Conservation (phyloP, 768 basidiomycete species). For the Tephrocybe sp. region DNA sequence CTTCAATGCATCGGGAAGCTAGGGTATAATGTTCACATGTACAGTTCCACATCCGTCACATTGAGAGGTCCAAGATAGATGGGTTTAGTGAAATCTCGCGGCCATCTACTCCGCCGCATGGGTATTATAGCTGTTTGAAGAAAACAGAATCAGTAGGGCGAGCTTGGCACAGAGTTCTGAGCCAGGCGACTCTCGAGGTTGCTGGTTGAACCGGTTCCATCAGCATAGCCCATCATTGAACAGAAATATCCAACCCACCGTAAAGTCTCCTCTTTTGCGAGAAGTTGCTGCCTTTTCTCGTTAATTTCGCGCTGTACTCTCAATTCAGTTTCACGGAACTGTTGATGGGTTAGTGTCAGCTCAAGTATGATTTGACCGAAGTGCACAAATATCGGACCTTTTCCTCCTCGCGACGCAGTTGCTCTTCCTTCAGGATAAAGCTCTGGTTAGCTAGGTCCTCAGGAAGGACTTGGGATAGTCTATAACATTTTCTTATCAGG, state of each 20-base stretch:
- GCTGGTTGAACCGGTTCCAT: slow-evolving; percentile 31
- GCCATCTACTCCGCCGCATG: neutral
- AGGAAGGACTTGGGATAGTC: slow-evolving; percentile 74
- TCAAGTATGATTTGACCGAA: neutral
- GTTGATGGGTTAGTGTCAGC: slow-evolving; percentile 7
- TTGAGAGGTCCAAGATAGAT: slow-evolving; percentile 14
- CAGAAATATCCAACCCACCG: slow-evolving; percentile 38
- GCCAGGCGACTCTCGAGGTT: slow-evolving; percentile 60
- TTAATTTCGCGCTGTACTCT: slow-evolving; percentile 86
- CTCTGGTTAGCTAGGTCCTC: slow-evolving; percentile 85
- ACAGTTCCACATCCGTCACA: slow-evolving; percentile 16
- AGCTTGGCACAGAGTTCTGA: slow-evolving; percentile 36
- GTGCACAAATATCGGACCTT: slow-evolving; percentile 43
- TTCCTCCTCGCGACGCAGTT: slow-evolving; percentile 84
- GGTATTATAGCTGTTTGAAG: slow-evolving; percentile 8
- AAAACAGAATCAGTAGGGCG: slow-evolving; percentile 11
- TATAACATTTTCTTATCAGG: slow-evolving; percentile 21
- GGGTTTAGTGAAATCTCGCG: neutral
- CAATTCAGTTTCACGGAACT: slow-evolving; percentile 84
- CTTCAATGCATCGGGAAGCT: neutral
- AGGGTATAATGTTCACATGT: slow-evolving; percentile 16
- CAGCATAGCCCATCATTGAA: slow-evolving; percentile 3
- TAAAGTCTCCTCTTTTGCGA: slow-evolving; percentile 84
- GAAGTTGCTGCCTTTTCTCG: slow-evolving; percentile 80
- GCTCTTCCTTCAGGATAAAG: slow-evolving; percentile 87